Base-by-base conservation (phyloP, 495 filamentous ascomycete genomes). In the Schizothecium vesticola region DNA sequence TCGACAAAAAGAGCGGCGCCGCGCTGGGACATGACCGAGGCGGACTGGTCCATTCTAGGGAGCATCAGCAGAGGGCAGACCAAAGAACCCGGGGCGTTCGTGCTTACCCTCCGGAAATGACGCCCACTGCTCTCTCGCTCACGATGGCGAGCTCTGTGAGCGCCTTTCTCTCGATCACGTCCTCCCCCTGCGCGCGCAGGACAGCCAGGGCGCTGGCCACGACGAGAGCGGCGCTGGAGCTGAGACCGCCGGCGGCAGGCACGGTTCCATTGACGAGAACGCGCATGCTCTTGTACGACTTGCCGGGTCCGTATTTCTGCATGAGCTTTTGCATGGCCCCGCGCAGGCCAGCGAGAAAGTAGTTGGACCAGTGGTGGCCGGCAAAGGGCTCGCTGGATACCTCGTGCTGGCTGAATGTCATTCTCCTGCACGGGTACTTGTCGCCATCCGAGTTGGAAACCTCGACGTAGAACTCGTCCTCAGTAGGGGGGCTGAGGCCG, bases 331-430 rank as follows among this genome's bases (percentile, higher is more conserved):
- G 87, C 33, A 96, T 73, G 7, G 94, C 94, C 21, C 93, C 95
- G 4, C 87, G 82, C 57, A 97, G 83, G 0, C 95, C 96, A 23
- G 92, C 90, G 80, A 93, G 97, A 87, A 99, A 97, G 84, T 99
- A 99, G 75, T 97, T 98, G 59, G 93, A 90, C 96, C 96, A 99
- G 79, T 97, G 93, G 70, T 94, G 91, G 70, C 89, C 82, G 12
- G 21, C 92, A 77, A 97, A 93, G 68, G 94, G 87, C 62, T 96
- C 86, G 69, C 86, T 82, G 28, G 87, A 43, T 8, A 25, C 80
- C 66, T 80, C 67, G 3, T 92, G 86, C 21, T 97, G 84, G 60
- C 84, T 83, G 76, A 97, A 98, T 75, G 43, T 51, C 43, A 51
- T 92, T 87, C 65, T 87, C 87, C 3, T 86, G 76, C 10, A 3